These are phyloP conservation scores for Prototheca wickerhamii DNA, from an alignment of 163 green algal genomes.

Conservation along the genomic window DNA sequence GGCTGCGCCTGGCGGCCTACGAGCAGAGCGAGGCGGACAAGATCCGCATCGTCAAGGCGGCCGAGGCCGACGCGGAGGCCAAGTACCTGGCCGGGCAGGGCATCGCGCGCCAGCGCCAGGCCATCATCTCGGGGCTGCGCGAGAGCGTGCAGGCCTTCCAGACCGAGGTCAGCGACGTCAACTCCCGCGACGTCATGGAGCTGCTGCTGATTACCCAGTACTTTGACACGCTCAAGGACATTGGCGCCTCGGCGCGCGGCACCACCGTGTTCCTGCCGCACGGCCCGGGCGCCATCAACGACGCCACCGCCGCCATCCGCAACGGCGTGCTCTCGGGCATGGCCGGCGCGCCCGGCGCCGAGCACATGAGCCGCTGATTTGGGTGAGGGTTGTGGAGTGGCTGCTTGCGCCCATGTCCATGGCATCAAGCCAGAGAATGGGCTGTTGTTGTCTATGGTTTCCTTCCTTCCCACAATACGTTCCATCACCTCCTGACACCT, in stretches of 20 bases:
- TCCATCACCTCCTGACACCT: too few species aligned
- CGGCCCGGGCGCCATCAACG: slow-evolving; percentile 21
- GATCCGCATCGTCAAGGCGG: slow-evolving; percentile 78
- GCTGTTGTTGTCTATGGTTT: too few species aligned
- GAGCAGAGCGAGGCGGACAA: slow-evolving; percentile 84
- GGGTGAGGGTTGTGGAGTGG: neutral
- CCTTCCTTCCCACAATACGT: too few species aligned
- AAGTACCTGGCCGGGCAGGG: slow-evolving; percentile 86
- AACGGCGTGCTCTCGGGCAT: slow-evolving; percentile 19
- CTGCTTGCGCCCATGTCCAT: too few species aligned
- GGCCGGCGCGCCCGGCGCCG: neutral
- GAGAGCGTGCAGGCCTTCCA: slow-evolving; percentile 62
- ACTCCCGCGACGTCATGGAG: slow-evolving; percentile 66
- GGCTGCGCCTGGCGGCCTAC: slow-evolving; percentile 43
- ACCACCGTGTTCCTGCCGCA: slow-evolving; percentile 71
- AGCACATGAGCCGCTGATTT: neutral
- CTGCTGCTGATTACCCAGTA: slow-evolving; percentile 91
- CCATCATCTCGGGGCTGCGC: slow-evolving; percentile 89
- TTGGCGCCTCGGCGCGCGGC: slow-evolving; percentile 41
- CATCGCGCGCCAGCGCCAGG: slow-evolving; percentile 81
- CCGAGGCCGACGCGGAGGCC: slow-evolving; percentile 91
- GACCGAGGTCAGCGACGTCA: slow-evolving; percentile 32
- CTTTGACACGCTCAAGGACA: slow-evolving; percentile 65
- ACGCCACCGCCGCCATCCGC: slow-evolving; percentile 27
- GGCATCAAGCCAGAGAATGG: too few species aligned